Percentiles rank a stretch among this genome's conserved stretches.
Evolutionary conservation across 2,329 filamentous ascomycete genomes (phyloP).

Genomic region (Canariomyces notabilis): DNA sequence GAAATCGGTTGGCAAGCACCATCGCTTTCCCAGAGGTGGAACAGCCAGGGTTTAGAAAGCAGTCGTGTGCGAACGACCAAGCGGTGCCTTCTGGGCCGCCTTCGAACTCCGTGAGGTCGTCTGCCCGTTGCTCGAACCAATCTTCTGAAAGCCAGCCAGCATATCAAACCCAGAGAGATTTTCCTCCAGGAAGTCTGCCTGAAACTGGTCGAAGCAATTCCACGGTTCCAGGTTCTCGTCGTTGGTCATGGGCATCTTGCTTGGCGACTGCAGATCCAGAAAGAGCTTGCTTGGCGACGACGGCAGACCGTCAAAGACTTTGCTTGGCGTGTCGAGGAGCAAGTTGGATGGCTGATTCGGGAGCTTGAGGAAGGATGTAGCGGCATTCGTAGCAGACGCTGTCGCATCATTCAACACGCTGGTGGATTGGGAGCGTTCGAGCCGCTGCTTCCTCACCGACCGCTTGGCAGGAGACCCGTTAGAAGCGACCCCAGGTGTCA

Average conservation of each 20-base stretch:
- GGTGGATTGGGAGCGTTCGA: slow-evolving; percentile 60
- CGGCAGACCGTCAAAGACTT: slow-evolving; percentile 48
- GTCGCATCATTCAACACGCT: slow-evolving; percentile 59
- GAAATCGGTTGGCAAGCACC: no score
- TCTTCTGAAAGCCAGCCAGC: slow-evolving; percentile 70
- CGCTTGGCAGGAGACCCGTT: slow-evolving; percentile 64
- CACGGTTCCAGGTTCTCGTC: slow-evolving; percentile 39
- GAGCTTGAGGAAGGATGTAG: slow-evolving; percentile 45
- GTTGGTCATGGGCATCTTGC: slow-evolving; percentile 33
- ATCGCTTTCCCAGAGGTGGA: neutral
- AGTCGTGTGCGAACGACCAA: slow-evolving; percentile 35
- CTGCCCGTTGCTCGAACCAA: slow-evolving; percentile 47
- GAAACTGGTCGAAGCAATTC: slow-evolving; percentile 46
- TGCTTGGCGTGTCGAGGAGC: slow-evolving; percentile 52
- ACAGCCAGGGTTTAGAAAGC: slow-evolving; percentile 18
- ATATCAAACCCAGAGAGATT: slow-evolving; percentile 63
- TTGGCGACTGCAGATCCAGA: slow-evolving; percentile 36
- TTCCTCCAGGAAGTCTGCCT: slow-evolving; percentile 53
- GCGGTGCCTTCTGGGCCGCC: slow-evolving; percentile 32
- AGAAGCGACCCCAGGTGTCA: slow-evolving; percentile 41
- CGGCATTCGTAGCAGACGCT: slow-evolving; percentile 47
- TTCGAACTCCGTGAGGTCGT: slow-evolving; percentile 5
- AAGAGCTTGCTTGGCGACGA: slow-evolving; percentile 55
- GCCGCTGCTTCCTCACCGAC: slow-evolving; percentile 52
- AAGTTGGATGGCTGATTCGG: slow-evolving; percentile 36